Evolutionary conservation across 2,329 filamentous ascomycete genomes (phyloP).

Genomic region (Didymella keratinophila): DNA sequence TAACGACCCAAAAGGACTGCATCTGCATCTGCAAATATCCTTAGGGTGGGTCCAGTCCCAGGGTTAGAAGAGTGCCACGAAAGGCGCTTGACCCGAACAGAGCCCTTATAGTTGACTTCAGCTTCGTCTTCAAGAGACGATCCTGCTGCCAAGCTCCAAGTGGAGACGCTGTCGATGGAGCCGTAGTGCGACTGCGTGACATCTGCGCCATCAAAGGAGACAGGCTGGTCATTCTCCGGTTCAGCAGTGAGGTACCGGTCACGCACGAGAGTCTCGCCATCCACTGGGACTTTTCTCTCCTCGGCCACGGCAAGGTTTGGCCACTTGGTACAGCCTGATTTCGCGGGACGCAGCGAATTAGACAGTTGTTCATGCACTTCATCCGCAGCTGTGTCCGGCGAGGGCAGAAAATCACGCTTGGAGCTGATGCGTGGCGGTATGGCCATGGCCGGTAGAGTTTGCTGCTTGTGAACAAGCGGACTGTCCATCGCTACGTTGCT

Average conservation of each 20-base stretch:
- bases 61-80: conserved; percentile 27
- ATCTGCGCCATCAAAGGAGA: neutral
- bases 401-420: conserved; percentile 27
- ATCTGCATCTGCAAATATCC: conserved; percentile 38
- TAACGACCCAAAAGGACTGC: conserved; percentile 28
- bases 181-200: neutral
- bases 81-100: conserved; percentile 31
- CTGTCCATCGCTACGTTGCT: conserved; percentile 16
- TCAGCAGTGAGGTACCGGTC: neutral
- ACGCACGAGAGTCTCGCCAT: neutral
- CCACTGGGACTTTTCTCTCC: neutral
- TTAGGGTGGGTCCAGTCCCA: conserved; percentile 32
- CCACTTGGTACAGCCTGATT: conserved; percentile 24
- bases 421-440: conserved; percentile 30
- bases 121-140: conserved; percentile 17
- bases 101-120: conserved; percentile 9
- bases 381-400: neutral
- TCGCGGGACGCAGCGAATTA: conserved; percentile 3
- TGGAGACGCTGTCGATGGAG: conserved; percentile 15
- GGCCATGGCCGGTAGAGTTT: neutral
- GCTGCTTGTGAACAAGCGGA: conserved; percentile 15
- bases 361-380: neutral
- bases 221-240: neutral
- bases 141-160: conserved; percentile 16
- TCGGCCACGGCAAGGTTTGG: conserved; percentile 18